Percentiles rank a stretch among this genome's conserved stretches.
Evolutionary conservation across 2,329 filamentous ascomycete genomes (phyloP).

Genomic region (Emergomyces orientalis): DNA sequence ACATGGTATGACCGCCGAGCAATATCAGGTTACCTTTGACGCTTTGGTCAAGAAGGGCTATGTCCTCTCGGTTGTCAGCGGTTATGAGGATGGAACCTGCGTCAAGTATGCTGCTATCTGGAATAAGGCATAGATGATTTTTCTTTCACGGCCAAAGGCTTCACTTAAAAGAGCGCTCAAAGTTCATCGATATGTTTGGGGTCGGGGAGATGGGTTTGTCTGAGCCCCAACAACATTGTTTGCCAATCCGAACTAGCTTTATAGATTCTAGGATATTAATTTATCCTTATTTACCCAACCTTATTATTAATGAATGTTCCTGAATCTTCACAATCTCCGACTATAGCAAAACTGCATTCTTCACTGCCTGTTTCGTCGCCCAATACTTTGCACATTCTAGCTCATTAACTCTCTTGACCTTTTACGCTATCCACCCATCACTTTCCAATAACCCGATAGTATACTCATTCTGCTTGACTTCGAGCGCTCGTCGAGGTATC

Average conservation of each 20-base stretch:
- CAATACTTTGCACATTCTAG: neutral
- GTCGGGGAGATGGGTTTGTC: neutral
- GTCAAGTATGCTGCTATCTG: constrained; percentile 12
- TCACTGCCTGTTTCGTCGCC: neutral
- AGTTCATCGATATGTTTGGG: neutral
- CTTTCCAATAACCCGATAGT: too few species aligned
- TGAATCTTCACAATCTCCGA: neutral
- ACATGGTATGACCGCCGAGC: constrained; percentile 8
- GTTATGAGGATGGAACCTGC: neutral
- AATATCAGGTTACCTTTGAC: constrained; percentile 11
- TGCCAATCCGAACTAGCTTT: neutral
- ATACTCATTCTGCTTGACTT: neutral
- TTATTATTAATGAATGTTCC: constrained; percentile 1
- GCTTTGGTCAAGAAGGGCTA: constrained; percentile 8
- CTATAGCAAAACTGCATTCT: neutral
- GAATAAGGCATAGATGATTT: neutral
- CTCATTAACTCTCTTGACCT: neutral
- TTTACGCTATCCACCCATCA: neutral
- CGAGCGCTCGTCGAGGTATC: neutral
- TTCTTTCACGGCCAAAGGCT: neutral
- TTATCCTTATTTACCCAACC: neutral
- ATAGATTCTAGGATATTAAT: neutral
- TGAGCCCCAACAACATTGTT: neutral
- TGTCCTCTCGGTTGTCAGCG: constrained; percentile 10
- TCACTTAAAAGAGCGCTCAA: neutral